Conservation (phyloP, 2,329 filamentous ascomycete species). For the Microascus cirrosus region DNA sequence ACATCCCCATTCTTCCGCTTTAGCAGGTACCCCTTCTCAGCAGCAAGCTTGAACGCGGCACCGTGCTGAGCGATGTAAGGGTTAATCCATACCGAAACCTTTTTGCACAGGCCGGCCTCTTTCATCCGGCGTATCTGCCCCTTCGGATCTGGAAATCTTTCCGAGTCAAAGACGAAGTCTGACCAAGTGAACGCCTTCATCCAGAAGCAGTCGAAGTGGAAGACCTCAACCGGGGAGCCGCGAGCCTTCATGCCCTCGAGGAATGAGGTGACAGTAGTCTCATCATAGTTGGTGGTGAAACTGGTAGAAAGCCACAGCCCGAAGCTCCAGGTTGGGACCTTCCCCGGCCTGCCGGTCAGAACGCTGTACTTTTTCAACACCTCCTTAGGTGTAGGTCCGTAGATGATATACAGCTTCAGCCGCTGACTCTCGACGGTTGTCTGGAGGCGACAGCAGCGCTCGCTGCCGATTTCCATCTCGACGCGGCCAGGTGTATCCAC, state of each 20-base stretch:
- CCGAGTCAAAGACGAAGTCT: conserved; percentile 59
- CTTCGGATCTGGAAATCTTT: conserved; percentile 57
- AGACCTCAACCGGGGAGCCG: conserved; percentile 56
- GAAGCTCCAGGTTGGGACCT: conserved; percentile 63
- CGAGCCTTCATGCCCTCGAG: conserved; percentile 57
- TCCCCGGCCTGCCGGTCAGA: conserved; percentile 53
- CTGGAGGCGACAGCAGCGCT: conserved; percentile 60
- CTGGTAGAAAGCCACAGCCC: conserved; percentile 68
- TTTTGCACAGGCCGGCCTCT: conserved; percentile 45
- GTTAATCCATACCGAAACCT: conserved; percentile 68
- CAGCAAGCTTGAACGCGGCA: conserved; percentile 52
- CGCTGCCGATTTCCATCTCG: conserved; percentile 63
- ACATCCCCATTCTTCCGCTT: conserved; percentile 58
- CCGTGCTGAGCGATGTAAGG: conserved; percentile 63
- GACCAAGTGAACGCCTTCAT: conserved; percentile 67
- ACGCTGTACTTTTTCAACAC: conserved; percentile 56
- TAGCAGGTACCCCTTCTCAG: conserved; percentile 56
- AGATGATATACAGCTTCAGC: conserved; percentile 64
- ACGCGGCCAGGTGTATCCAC: conserved; percentile 60
- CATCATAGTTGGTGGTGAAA: conserved; percentile 64
- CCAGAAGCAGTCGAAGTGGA: conserved; percentile 73
- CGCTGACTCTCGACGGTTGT: conserved; percentile 58
- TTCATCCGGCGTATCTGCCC: conserved; percentile 55
- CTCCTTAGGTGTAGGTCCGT: conserved; percentile 61
- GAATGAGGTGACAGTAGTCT: conserved; percentile 55